Percentiles rank a stretch among this genome's conserved stretches.
Evolutionary conservation across 306 rosid genomes (phyloP).

Genomic region (Coriaria nepalensis): DNA sequence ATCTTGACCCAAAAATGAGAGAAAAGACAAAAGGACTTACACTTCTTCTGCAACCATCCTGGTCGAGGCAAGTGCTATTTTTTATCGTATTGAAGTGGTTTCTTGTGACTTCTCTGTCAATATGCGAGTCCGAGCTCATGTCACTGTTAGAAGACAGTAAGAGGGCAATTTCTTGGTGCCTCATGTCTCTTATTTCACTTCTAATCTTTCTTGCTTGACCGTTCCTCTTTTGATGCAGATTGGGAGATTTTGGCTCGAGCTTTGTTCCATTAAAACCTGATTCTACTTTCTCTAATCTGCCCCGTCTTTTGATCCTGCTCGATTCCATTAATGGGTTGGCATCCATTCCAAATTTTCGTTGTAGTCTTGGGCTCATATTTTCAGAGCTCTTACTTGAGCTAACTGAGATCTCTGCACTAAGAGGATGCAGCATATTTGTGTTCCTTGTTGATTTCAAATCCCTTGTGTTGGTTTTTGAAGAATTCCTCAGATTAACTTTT

Average conservation of each 20-base stretch:
- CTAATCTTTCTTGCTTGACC: slow-evolving; percentile 22
- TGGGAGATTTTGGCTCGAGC: slow-evolving; percentile 30
- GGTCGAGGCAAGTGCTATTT: slow-evolving; percentile 18
- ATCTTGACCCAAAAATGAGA: neutral
- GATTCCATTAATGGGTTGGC: slow-evolving; percentile 31
- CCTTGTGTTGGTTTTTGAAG: slow-evolving; percentile 20
- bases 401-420: slow-evolving; percentile 19
- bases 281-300: slow-evolving; percentile 21
- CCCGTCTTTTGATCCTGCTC: slow-evolving; percentile 27
- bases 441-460: slow-evolving; percentile 27
- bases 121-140: slow-evolving; percentile 20
- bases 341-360: slow-evolving; percentile 40
- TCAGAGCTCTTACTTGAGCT: slow-evolving; percentile 23
- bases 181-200: slow-evolving; percentile 21
- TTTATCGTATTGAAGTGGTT: slow-evolving; percentile 23
- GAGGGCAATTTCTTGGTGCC: slow-evolving; percentile 24
- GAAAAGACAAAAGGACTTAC: slow-evolving; percentile 26
- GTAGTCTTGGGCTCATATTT: slow-evolving; percentile 44
- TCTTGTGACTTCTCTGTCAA: slow-evolving; percentile 24
- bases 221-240: slow-evolving; percentile 22
- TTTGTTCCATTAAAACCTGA: slow-evolving; percentile 28
- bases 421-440: slow-evolving; percentile 20
- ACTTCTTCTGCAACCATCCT: slow-evolving; percentile 19
- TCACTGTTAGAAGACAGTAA: slow-evolving; percentile 39
- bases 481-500: slow-evolving; percentile 17